Percentiles rank a stretch among this genome's conserved stretches.
phyloP scores from a whole-genome alignment of 768 basidiomycete species.

The Suillus ampliporus region DNA sequence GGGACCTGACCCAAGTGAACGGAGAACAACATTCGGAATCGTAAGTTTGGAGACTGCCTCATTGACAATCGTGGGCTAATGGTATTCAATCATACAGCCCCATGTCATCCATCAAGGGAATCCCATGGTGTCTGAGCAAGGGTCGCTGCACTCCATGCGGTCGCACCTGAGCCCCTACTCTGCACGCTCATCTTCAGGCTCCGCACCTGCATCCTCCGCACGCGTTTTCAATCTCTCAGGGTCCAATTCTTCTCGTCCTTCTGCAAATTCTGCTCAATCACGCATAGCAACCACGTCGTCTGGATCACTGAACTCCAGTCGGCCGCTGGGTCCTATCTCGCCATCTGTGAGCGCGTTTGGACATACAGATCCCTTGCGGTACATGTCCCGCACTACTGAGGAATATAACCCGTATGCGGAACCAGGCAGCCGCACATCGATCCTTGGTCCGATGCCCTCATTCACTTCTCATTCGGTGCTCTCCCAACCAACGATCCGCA shows the following conservation, averaged over 20 bases:
- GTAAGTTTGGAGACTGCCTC: conserved; percentile 44
- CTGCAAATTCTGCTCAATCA: conserved; percentile 43
- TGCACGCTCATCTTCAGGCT: conserved; percentile 52
- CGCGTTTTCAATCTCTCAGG: conserved; percentile 49
- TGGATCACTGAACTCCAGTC: conserved; percentile 49
- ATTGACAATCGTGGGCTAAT: conserved; percentile 22
- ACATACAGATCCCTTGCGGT: conserved; percentile 19
- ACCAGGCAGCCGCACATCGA: conserved; percentile 29
- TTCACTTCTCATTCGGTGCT: conserved; percentile 29
- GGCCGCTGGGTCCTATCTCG: conserved; percentile 45
- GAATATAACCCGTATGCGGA: conserved; percentile 4
- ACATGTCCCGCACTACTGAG: conserved; percentile 8
- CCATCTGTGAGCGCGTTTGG: conserved; percentile 61
- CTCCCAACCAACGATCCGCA: conserved; percentile 36
- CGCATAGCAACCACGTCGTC: conserved; percentile 41
- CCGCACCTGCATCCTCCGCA: conserved; percentile 54
- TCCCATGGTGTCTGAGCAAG: conserved; percentile 59
- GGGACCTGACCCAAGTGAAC: conserved; percentile 34
- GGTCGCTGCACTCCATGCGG: conserved; percentile 67
- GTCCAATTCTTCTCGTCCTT: conserved; percentile 62
- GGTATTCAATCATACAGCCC: conserved; percentile 38
- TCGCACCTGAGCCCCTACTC: conserved; percentile 58
- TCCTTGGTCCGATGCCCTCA: conserved; percentile 40
- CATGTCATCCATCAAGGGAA: conserved; percentile 49
- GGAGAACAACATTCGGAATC: conserved; percentile 65